These are phyloP conservation scores for Butyriboletus loyo DNA, from an alignment of 768 basidiomycete species.

Conservation along the genomic window DNA sequence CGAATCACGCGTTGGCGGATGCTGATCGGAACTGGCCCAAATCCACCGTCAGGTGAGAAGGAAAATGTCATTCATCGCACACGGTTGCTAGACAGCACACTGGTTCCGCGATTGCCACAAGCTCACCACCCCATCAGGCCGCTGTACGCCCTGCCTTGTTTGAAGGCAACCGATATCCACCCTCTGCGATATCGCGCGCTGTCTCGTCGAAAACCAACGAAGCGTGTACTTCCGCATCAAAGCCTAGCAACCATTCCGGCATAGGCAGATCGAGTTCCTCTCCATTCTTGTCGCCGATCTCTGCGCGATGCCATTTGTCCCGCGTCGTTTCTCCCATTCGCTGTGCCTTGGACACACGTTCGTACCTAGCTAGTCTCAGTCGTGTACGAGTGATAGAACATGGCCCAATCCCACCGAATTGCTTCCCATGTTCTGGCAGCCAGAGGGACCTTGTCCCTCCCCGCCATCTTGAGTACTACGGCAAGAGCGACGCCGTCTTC, in stretches of 20 bases:
- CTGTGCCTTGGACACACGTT: constrained; percentile 22
- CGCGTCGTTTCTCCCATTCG: constrained; percentile 26
- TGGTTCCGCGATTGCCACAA: constrained; percentile 11
- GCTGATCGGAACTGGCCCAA: constrained; percentile 21
- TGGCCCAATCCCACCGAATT: constrained; percentile 3
- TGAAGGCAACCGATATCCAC: constrained; percentile 23
- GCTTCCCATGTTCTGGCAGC: constrained; percentile 15
- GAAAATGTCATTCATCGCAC: constrained; percentile 8
- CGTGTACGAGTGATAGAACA: neutral
- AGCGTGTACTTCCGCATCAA: constrained; percentile 29
- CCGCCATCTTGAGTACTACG: constrained; percentile 20
- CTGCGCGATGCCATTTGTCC: constrained; percentile 22
- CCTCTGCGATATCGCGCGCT: constrained; percentile 18
- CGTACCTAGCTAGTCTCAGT: constrained; percentile 14
- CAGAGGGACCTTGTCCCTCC: neutral
- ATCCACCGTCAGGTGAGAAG: constrained; percentile 9
- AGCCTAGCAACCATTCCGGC: constrained; percentile 28
- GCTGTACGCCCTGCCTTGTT: constrained; percentile 4
- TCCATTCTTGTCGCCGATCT: constrained; percentile 11
- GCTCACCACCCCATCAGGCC: constrained; percentile 1
- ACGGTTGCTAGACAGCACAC: constrained; percentile 11
- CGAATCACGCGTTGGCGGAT: constrained; percentile 19
- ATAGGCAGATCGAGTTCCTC: constrained; percentile 17
- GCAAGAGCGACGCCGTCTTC: constrained; percentile 40
- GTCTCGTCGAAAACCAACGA: constrained; percentile 19